Evolutionary conservation across 1,139 yeast genomes (phyloP).

Genomic region (Geotrichum restrictum): DNA sequence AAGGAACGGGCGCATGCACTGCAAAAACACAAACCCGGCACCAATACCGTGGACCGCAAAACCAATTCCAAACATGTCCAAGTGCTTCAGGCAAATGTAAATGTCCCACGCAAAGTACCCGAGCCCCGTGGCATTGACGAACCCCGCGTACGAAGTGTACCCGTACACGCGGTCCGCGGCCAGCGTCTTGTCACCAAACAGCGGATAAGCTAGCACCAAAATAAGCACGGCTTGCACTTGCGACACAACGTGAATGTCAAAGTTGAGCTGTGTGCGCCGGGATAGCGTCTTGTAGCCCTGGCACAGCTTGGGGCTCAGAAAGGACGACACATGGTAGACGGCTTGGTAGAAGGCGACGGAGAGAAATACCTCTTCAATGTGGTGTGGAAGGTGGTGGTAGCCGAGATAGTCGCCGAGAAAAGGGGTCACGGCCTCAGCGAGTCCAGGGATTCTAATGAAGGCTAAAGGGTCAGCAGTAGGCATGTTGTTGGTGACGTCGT

Average conservation of each 20-base stretch:
- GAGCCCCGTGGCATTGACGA: constrained; percentile 64
- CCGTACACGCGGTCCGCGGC: constrained; percentile 54
- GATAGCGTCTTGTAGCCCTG: constrained; percentile 42
- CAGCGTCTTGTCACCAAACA: constrained; percentile 54
- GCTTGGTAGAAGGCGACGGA: constrained; percentile 47
- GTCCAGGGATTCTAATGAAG: constrained; percentile 19
- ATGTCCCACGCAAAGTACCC: constrained; percentile 96
- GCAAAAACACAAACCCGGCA: constrained; percentile 68
- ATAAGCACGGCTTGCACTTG: constrained; percentile 73
- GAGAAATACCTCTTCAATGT: constrained; percentile 51
- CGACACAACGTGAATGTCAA: constrained; percentile 86
- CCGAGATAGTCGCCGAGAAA: constrained; percentile 26
- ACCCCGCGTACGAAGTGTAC: constrained; percentile 67
- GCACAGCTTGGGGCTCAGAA: constrained; percentile 46
- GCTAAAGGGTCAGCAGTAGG: constrained; percentile 20
- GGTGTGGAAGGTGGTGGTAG: constrained; percentile 39
- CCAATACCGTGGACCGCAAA: constrained; percentile 83
- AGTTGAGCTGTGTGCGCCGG: constrained; percentile 56
- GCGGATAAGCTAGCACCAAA: constrained; percentile 51
- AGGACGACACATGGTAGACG: constrained; percentile 45
- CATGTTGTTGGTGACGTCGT: constrained; percentile 3
- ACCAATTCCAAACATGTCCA: constrained; percentile 69
- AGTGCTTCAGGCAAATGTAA: constrained; percentile 57
- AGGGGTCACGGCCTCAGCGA: constrained; percentile 18
- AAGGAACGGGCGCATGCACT: constrained; percentile 68